phyloP scores from a whole-genome alignment of 306 rosid genomes.

The Sesbania bispinosa region DNA sequence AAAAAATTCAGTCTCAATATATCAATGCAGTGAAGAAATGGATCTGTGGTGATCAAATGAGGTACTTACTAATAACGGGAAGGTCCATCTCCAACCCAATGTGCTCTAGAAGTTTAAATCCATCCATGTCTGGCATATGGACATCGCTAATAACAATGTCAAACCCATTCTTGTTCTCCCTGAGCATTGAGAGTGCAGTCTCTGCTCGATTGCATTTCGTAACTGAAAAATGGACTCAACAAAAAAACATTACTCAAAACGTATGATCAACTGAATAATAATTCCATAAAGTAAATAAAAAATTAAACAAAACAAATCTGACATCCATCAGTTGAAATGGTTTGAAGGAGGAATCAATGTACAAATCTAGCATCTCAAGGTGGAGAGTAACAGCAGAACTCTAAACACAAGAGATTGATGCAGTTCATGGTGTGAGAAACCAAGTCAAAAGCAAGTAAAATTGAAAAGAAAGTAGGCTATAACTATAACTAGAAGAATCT shows the following conservation, averaged over 20 bases:
- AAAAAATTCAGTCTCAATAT: constrained; percentile 20
- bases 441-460: constrained; percentile 24
- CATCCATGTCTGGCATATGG: constrained; percentile 99
- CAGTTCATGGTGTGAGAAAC: too few species aligned
- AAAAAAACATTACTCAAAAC: constrained; percentile 20
- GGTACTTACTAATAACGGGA: constrained; percentile 87
- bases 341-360: neutral
- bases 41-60: constrained; percentile 2
- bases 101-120: constrained; percentile 85
- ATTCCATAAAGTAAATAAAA: constrained; percentile 11
- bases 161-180: constrained; percentile 78
- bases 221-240: constrained; percentile 47
- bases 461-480: too few species aligned
- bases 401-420: too few species aligned
- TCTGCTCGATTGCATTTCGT: constrained; percentile 86
- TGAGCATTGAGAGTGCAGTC: constrained; percentile 61
- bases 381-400: too few species aligned
- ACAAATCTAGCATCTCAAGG: constrained; percentile 12
- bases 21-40: neutral
- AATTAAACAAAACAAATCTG: constrained; percentile 37
- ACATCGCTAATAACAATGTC: constrained; percentile 96
- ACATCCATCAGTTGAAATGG: neutral
- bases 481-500: neutral
- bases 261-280: neutral
- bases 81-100: constrained; percentile 98